Conservation (phyloP, 768 basidiomycete genomes). For the Atractiella rhizophila region DNA sequence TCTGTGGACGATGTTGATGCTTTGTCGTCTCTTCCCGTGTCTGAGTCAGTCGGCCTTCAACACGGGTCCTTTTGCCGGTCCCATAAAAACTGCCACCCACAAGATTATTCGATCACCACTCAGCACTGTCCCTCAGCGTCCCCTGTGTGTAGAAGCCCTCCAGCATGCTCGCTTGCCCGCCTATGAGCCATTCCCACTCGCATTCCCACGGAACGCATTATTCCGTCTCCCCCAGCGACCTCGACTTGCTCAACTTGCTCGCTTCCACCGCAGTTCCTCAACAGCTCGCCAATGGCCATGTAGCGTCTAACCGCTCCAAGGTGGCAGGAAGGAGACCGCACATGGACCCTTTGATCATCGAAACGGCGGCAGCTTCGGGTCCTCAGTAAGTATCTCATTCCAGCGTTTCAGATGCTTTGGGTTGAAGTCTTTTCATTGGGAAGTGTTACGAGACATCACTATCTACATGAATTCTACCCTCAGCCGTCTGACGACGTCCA, state of each 20-base stretch:
- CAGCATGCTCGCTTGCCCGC: too few species aligned
- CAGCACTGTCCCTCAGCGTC: too few species aligned
- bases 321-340: neutral
- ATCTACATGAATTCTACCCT: conserved; percentile 53
- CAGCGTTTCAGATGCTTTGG: neutral
- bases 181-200: neutral
- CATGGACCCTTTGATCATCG: conserved; percentile 8
- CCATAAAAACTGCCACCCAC: too few species aligned
- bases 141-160: too few species aligned
- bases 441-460: conserved; percentile 53
- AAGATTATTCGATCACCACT: too few species aligned
- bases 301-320: neutral
- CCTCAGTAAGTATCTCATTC: conserved; percentile 2
- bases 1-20: too few species aligned
- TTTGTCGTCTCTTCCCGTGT: too few species aligned
- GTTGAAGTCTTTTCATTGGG: neutral
- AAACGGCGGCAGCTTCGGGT: conserved; percentile 5
- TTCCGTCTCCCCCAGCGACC: neutral
- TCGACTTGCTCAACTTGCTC: conserved; percentile 2
- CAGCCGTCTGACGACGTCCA: conserved; percentile 17
- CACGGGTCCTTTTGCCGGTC: too few species aligned
- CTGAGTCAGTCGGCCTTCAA: too few species aligned
- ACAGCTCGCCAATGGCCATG: neutral
- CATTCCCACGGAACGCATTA: neutral
- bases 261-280: neutral